Evolutionary conservation across 1,284 basidiomycete genomes (phyloP).

Genomic region (Melanopsichium pennsylvanicum): DNA sequence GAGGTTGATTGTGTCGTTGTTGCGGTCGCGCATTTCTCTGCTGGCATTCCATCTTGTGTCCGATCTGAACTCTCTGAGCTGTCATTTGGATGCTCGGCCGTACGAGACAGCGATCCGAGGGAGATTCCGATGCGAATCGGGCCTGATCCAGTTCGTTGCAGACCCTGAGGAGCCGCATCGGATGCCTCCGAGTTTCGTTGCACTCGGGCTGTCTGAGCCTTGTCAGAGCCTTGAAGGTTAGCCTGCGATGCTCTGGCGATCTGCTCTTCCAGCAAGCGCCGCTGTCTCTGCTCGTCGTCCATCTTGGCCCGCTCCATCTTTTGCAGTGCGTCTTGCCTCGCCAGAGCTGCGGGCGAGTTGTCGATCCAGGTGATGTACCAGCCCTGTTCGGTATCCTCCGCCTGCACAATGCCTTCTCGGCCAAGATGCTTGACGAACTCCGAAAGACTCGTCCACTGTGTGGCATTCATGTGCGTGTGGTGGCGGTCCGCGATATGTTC

Average conservation of each 20-base stretch:
- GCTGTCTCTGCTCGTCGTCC: slow-evolving; percentile 93
- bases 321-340: slow-evolving; percentile 86
- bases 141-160: slow-evolving; percentile 24
- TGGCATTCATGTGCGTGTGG: slow-evolving; percentile 98
- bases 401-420: slow-evolving; percentile 82
- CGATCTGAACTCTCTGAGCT: neutral
- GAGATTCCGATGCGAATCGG: slow-evolving; percentile 51
- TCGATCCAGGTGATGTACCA: slow-evolving; percentile 98
- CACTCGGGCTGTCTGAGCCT: neutral
- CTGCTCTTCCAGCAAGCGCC: slow-evolving; percentile 88
- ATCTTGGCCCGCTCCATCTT: slow-evolving; percentile 91
- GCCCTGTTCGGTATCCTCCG: slow-evolving; percentile 97
- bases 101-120: slow-evolving; percentile 5
- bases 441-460: slow-evolving; percentile 93
- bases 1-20: neutral
- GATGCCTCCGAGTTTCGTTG: neutral
- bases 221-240: slow-evolving; percentile 47
- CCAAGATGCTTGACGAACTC: slow-evolving; percentile 94
- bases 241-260: slow-evolving; percentile 78
- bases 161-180: slow-evolving; percentile 27
- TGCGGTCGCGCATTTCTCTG: neutral
- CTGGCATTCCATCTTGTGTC: neutral
- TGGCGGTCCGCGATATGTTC: slow-evolving; percentile 95
- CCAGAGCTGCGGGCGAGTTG: slow-evolving; percentile 88
- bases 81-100: neutral